Base-by-base conservation (phyloP, 2,329 filamentous ascomycete genomes). In the Passalora sequoiae region DNA sequence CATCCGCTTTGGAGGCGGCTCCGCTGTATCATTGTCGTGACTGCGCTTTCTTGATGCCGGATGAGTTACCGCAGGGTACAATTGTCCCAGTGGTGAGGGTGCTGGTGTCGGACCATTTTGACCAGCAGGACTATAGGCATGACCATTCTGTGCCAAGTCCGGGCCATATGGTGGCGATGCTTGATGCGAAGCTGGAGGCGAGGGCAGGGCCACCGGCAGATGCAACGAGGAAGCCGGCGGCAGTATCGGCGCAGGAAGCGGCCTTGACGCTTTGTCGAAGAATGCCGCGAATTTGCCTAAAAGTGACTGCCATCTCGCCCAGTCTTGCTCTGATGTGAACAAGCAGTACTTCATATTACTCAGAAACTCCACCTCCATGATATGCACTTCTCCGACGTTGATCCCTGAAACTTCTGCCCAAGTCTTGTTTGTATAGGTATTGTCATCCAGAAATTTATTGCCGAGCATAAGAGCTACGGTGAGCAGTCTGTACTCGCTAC, bases 281-380 rank as follows among this genome's bases (percentile, higher is more conserved):
- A 89, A 96, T 40, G 83, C 80, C 53, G 83, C 82, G 62, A 96
- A 96, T 54, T 83, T 84, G 40, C 84, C 78, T 42, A 97, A 73
- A 64, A 89, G 89, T 49, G 74, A 71, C 59, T 96, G 82, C 92
- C 92, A 97, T 41, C 81, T 77, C 37, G 81, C 76, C 92, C 92
- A 98, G 63, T 95, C 80, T 40, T 81, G 76, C 61, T 88, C 83
- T 3, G 89, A 94, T 3, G 87, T 88, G 62, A 91, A 82, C 6
- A 98, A 73, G 57, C 87, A 89, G 68, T 97, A 98, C 60, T 91
- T 81, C 83, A 98, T 94, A 66, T 97, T 97, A 72, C 91, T 96
- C 51, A 98, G 73, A 59, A 98, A 98, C 65, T 98, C 92, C n/a
- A 98, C 92, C 65, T 98, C 92, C 92, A 98, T 98, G 32, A 96